A percentile compares a stretch with the other conserved stretches of the same genome.
Conservation (phyloP, 306 rosid species). For the Fagus crenata region DNA sequence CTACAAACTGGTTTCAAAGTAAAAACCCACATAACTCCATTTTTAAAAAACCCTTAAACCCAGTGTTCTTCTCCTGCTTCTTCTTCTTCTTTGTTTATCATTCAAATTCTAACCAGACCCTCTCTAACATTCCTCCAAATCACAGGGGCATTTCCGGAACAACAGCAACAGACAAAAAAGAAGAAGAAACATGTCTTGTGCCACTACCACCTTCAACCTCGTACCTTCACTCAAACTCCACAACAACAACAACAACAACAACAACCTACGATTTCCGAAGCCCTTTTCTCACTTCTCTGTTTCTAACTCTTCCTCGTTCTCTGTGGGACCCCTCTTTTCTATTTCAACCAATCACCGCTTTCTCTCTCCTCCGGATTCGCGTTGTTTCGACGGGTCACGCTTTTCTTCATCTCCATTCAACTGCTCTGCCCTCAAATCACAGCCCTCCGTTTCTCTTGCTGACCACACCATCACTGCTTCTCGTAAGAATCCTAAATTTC, state of each 20-base stretch:
- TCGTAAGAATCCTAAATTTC: background rate
- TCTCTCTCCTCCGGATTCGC: background rate
- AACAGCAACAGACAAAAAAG: background rate
- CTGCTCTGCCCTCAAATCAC: conserved; percentile 28
- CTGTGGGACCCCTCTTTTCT: conserved; percentile 14
- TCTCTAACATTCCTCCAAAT: background rate
- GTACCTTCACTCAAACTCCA: conserved; percentile 37
- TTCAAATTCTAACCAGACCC: background rate
- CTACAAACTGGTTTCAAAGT: too few relatives aligned
- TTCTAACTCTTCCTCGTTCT: conserved; percentile 30
- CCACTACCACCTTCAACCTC: conserved; percentile 33
- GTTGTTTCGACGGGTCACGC: background rate
- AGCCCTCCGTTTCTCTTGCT: conserved; percentile 30
- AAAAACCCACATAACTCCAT: too few relatives aligned
- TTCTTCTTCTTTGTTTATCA: background rate
- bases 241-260: background rate
- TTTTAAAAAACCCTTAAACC: background rate
- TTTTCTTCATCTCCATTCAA: conserved; percentile 3
- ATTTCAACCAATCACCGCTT: background rate
- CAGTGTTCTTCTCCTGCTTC: background rate
- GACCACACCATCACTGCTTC: background rate
- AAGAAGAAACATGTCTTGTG: conserved; percentile 41
- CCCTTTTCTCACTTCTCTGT: conserved; percentile 14
- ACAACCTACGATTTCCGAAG: conserved; percentile 23
- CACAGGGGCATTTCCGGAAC: background rate